Percentiles rank a stretch among this genome's conserved stretches.
These are phyloP conservation scores for Fusarium oxysporum DNA, from an alignment of 2,329 filamentous ascomycete species.

Conservation along the genomic window DNA sequence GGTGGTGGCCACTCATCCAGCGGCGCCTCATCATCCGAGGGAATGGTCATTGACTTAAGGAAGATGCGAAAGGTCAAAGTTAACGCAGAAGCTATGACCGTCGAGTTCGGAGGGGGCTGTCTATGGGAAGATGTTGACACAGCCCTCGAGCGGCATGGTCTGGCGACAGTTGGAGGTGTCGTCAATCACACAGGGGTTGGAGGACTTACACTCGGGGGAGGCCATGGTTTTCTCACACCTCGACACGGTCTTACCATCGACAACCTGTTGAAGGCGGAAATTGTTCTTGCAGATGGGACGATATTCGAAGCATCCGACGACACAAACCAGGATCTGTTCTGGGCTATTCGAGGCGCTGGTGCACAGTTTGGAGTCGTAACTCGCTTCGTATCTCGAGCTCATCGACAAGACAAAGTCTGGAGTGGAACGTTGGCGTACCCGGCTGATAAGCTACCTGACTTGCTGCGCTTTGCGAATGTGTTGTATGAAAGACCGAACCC, in stretches of 20 bases:
- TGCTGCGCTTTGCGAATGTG: constrained; percentile 42
- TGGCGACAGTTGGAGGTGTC: constrained; percentile 71
- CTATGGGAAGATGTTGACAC: constrained; percentile 66
- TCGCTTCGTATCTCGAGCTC: constrained; percentile 48
- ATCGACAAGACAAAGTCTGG: constrained; percentile 49
- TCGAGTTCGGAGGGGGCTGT: constrained; percentile 62
- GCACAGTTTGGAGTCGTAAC: constrained; percentile 58
- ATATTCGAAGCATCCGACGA: constrained; percentile 53
- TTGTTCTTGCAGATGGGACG: constrained; percentile 54
- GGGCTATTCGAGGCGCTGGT: constrained; percentile 62
- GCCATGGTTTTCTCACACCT: constrained; percentile 67
- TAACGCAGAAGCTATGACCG: constrained; percentile 55
- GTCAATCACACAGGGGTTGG: constrained; percentile 73
- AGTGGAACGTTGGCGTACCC: constrained; percentile 46
- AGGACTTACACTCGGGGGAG: constrained; percentile 67
- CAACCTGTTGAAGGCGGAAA: constrained; percentile 52
- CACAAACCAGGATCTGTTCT: constrained; percentile 59
- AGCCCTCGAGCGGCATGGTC: constrained; percentile 58
- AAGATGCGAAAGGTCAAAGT: constrained; percentile 62
- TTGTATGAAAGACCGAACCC: constrained; percentile 30
- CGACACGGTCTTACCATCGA: constrained; percentile 64
- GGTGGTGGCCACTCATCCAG: constrained; percentile 68
- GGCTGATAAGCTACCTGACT: constrained; percentile 36
- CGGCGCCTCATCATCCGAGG: constrained; percentile 61
- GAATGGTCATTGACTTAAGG: constrained; percentile 66